Evolutionary conservation across 2,329 filamentous ascomycete species (phyloP), one percentile per base, ranked within the genome.

Genomic region (Camillea tinctor): DNA sequence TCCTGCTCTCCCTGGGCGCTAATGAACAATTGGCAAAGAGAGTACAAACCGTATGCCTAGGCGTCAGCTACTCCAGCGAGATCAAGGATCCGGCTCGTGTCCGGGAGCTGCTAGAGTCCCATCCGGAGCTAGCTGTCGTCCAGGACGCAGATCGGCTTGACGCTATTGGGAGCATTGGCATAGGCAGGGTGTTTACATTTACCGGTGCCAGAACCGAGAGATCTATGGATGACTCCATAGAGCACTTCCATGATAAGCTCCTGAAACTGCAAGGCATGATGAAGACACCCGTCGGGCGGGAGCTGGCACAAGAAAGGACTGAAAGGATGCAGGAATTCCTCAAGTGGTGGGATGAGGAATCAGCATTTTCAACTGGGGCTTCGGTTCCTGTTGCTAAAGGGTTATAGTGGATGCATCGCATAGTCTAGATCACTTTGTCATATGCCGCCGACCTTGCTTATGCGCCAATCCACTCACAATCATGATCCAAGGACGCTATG

Each of bases 61-160:
- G 90, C 57, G 91, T 97, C 19, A 92, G 90, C 63, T 97, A 92
- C 78, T 88, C 85, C 2, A 82, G 84, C 65, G 93, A 97, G 75
- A 79, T 85, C 54, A 84, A 84, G 68, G 81, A 93, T 69, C 88
- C 89, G 1, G 76, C 75, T 5, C 75, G 77, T 13, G 87, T 92
- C 8, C 75, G 74, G n/a, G 74, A 77, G 1, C 79, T 93, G n/a
- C 79, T 96, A n/a, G 72, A 72, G 5, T 71, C 76, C 26, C 80
- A 90, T 72, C 91, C 91, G 1, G 92, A 95, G 74, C 79, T 95
- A 36, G 93, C 86, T 0, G 85, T 96, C 53, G 92, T 97, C 30
- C 93, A 97, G 76, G 94, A 97, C 74, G 93, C 93, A 3, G 94
- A 97, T 77, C 83, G 93, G 6, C 80, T 98, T n/a, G 94, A 98